Conservation (phyloP, 2,329 filamentous ascomycete genomes). For the Huntiella savannae region DNA sequence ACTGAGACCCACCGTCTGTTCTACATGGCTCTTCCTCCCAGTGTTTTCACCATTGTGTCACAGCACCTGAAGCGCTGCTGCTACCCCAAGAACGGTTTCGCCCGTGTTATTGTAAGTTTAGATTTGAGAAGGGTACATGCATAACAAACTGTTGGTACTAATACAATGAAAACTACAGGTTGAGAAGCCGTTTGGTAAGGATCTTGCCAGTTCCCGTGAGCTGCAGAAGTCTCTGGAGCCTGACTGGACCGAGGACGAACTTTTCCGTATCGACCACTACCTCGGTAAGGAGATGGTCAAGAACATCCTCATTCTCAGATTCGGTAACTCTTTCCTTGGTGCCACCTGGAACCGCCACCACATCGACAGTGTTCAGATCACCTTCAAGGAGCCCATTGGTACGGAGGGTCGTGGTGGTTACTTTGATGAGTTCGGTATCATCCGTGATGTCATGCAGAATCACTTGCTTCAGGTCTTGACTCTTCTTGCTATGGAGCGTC, state of each 20-base stretch:
- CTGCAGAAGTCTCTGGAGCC: slow-evolving; percentile 88
- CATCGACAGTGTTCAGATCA: slow-evolving; percentile 98
- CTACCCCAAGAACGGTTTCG: slow-evolving; percentile 79
- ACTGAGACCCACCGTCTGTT: slow-evolving; percentile 82
- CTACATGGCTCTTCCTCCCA: slow-evolving; percentile 97
- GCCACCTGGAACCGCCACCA: slow-evolving; percentile 98
- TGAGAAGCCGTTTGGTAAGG: slow-evolving; percentile 98
- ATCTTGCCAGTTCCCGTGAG: slow-evolving; percentile 81
- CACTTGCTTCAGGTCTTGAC: slow-evolving; percentile 93
- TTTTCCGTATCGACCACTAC: slow-evolving; percentile 99
- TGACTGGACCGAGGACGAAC: slow-evolving; percentile 96
- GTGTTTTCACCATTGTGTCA: slow-evolving; percentile 93
- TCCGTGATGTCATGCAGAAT: slow-evolving; percentile 99
- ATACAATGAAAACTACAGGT: slow-evolving; percentile 35
- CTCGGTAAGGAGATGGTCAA: slow-evolving; percentile 99
- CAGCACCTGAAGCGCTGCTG: slow-evolving; percentile 95
- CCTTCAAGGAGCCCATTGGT: slow-evolving; percentile 98
- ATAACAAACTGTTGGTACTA: slow-evolving; percentile 13
- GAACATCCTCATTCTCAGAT: slow-evolving; percentile 94
- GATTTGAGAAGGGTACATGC: background rate
- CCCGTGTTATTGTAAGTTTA: slow-evolving; percentile 67
- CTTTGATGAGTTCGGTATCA: slow-evolving; percentile 98
- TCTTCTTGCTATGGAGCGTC: slow-evolving; percentile 91
- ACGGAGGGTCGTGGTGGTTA: slow-evolving; percentile 96
- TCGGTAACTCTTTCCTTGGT: slow-evolving; percentile 96